Evolutionary conservation across 805 yeast species (phyloP).

Genomic region (Deakozyma indianensis): DNA sequence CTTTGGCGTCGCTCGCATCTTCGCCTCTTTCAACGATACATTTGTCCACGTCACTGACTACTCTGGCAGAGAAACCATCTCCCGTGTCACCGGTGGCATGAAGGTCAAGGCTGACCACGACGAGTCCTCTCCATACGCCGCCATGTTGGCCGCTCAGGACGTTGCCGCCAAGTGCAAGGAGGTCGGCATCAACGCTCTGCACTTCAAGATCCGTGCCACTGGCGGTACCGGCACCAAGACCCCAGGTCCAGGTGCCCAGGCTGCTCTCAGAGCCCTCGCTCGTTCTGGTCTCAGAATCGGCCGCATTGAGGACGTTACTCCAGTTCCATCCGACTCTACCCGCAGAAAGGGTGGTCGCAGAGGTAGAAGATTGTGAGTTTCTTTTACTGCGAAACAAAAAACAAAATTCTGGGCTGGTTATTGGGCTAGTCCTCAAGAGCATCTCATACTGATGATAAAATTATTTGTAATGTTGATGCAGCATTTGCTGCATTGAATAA

Average conservation of each 20-base stretch:
- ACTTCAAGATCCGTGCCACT: conserved; percentile 98
- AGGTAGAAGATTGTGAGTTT: conserved; percentile 90
- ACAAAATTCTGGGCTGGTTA: background rate
- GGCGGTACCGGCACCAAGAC: conserved; percentile 99
- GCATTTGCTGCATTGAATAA: background rate
- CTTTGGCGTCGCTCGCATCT: conserved; percentile 99
- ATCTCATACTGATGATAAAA: conserved; percentile 1
- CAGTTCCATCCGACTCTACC: conserved; percentile 99
- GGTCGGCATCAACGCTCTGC: conserved; percentile 99
- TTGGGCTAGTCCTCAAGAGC: background rate
- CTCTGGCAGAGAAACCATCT: conserved; percentile 98
- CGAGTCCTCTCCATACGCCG: conserved; percentile 99
- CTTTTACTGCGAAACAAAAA: background rate
- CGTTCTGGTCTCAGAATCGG: conserved; percentile 99
- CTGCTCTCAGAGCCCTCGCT: conserved; percentile 97
- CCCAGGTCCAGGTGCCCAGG: conserved; percentile 99
- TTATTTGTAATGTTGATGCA: conserved; percentile 1
- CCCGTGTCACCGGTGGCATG: conserved; percentile 99
- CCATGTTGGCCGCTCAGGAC: conserved; percentile 99
- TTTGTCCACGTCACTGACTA: conserved; percentile 99
- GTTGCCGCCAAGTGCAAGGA: conserved; percentile 98
- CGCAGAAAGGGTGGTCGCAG: conserved; percentile 99
- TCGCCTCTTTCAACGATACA: conserved; percentile 99
- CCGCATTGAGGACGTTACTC: conserved; percentile 99
- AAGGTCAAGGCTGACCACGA: conserved; percentile 99